phyloP scores from a whole-genome alignment of 805 yeast species.

The Cyberlindnera mycetangii region DNA sequence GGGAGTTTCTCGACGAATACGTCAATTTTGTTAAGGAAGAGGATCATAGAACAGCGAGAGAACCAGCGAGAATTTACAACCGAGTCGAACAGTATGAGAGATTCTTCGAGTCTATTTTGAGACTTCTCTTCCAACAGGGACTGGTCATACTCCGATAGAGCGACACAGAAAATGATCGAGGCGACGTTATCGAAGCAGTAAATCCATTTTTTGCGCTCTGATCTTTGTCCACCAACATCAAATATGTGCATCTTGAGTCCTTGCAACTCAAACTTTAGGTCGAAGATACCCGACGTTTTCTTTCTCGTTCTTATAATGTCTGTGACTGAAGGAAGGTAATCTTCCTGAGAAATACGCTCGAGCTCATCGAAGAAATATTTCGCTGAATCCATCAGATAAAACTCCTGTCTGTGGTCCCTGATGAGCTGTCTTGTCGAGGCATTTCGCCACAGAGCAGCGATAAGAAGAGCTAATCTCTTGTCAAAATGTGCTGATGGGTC shows the following conservation, averaged over 20 bases:
- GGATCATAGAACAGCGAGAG: conserved; percentile 76
- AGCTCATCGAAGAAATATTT: conserved; percentile 69
- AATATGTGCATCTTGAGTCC: conserved; percentile 59
- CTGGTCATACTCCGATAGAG: conserved; percentile 89
- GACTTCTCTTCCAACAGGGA: conserved; percentile 69
- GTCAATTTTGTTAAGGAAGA: conserved; percentile 88
- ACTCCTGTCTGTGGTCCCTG: conserved; percentile 59
- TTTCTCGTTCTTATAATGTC: conserved; percentile 86
- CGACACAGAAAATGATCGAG: conserved; percentile 84
- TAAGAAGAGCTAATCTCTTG: conserved; percentile 43
- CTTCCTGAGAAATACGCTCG: conserved; percentile 53
- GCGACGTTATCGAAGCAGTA: conserved; percentile 95
- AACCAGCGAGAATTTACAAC: conserved; percentile 94
- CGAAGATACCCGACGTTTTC: conserved; percentile 90
- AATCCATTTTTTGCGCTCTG: conserved; percentile 96
- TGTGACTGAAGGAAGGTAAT: conserved; percentile 68
- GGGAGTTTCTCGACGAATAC: conserved; percentile 83
- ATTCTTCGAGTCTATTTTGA: conserved; percentile 79
- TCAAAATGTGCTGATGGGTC: conserved; percentile 55
- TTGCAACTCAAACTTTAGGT: conserved; percentile 74
- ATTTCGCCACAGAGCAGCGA: conserved; percentile 51
- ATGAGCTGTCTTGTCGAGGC: conserved; percentile 58
- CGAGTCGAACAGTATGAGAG: conserved; percentile 80
- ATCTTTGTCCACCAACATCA: conserved; percentile 95
- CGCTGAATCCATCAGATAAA: conserved; percentile 85